A percentile compares a stretch with the other conserved stretches of the same genome.
phyloP scores from a whole-genome alignment of 202 grass and related monocot genomes.

The Musa balbisiana region DNA sequence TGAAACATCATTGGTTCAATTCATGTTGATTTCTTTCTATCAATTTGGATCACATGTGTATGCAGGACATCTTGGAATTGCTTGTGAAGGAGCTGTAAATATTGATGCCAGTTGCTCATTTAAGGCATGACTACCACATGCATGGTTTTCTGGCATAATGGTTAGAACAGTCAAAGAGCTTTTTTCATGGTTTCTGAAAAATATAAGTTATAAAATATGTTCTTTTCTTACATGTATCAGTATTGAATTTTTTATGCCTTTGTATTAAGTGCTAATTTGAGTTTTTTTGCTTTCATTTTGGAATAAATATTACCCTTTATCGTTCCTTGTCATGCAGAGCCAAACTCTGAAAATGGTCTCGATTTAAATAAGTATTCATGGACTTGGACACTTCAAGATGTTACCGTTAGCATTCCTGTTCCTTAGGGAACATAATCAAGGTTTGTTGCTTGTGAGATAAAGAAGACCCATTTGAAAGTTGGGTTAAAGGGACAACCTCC shows the following conservation, averaged over 20 bases:
- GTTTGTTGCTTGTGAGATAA: slow-evolving; percentile 75
- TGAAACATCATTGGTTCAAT: no score
- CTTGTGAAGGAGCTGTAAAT: no score
- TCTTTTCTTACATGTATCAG: no score
- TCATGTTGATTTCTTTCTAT: no score
- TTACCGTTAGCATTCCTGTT: slow-evolving; percentile 61
- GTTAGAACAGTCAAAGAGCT: no score
- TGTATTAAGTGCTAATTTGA: background rate
- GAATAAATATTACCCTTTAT: background rate
- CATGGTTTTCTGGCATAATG: no score
- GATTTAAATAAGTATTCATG: slow-evolving; percentile 97
- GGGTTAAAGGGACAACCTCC: slow-evolving; percentile 82
- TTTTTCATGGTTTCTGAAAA: no score
- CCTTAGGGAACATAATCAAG: slow-evolving; percentile 87
- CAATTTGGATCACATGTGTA: no score
- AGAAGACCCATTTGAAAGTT: slow-evolving; percentile 76
- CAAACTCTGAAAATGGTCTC: slow-evolving; percentile 83
- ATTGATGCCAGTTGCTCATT: no score
- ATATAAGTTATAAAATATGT: no score
- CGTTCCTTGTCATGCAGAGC: slow-evolving; percentile 34
- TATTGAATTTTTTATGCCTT: background rate
- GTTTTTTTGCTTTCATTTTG: background rate
- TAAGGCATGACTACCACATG: no score
- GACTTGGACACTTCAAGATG: slow-evolving; percentile 81
- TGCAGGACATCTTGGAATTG: no score